Evolutionary conservation across 2,329 filamentous ascomycete genomes (phyloP), one percentile per base, ranked within the genome.

Genomic region (Gaeumannomyces sp.): DNA sequence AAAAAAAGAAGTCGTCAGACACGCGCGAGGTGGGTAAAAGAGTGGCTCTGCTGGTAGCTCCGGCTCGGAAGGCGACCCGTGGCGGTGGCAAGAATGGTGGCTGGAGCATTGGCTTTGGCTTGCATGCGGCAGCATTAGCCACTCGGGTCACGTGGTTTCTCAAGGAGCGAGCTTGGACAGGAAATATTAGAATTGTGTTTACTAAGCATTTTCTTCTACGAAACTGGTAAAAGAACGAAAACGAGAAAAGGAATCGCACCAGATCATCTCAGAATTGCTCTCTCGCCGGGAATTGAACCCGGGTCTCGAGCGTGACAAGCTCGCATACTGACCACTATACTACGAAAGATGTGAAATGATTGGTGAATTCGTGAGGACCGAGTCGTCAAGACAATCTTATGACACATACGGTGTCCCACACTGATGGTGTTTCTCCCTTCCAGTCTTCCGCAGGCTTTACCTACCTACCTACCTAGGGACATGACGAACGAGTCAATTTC

Each of bases 251-350:
- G 38, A 45, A 53, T 53, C 45, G 5, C 45, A n/a, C 45, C 7
- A 53, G 8, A 7, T n/a, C 19, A n/a, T n/a, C 19, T n/a, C 22
- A n/a, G 22, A n/a, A n/a, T 16, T 16, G 7, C 45, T 53, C 45
- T 53, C 45, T 53, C 45, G 45, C 45, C 45, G 45, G 45, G 45
- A 53, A 53, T 53, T 53, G 45, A 53, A 53, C 45, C 45, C 45
- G 45, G 45, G 45, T 53, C 45, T 53, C 45, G 45, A 53, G 45
- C 45, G 45, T 53, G 45, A 53, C 45, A 53, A 53, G 45, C 45
- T 50, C 45, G 45, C 45, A 50, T 50, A 50, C 45, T 50, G 45
- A 50, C 45, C 45, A 50, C 45, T 53, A 53, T 53, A 53, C 45
- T 53, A 53, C 45, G 45, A 53, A 53, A 53, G 45, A 53, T 53